These are phyloP conservation scores for Pulicaria dysenterica DNA, from an alignment of 129 eudicot species.

Conservation along the genomic window DNA sequence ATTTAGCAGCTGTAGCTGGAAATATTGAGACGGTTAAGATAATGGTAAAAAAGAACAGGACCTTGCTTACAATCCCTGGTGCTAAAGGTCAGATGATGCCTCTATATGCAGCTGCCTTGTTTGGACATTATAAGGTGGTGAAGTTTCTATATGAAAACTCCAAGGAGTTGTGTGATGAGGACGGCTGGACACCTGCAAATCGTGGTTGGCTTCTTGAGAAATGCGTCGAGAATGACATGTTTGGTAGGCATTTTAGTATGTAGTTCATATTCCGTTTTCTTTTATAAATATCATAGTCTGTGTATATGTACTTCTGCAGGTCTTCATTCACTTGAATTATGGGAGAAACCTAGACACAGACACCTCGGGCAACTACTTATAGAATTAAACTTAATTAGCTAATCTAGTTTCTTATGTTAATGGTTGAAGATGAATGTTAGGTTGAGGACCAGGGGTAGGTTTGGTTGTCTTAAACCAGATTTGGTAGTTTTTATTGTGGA, in stretches of 20 bases:
- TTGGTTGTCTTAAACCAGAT: background rate
- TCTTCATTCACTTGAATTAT: too few relatives aligned
- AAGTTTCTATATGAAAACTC: conserved; percentile 27
- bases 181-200: conserved; percentile 32
- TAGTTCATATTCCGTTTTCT: background rate
- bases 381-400: background rate
- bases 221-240: conserved; percentile 34
- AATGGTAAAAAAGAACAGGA: conserved; percentile 25
- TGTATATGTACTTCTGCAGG: background rate
- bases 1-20: conserved; percentile 47
- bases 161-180: background rate
- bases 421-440: background rate
- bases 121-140: conserved; percentile 42
- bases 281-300: background rate
- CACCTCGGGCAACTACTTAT: background rate
- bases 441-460: background rate
- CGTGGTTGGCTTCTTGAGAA: conserved; percentile 35
- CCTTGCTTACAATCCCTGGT: conserved; percentile 27
- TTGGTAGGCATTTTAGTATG: conserved; percentile 33
- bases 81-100: conserved; percentile 25
- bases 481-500: background rate
- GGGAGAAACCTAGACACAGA: background rate
- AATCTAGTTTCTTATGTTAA: background rate
- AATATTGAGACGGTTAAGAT: conserved; percentile 23
- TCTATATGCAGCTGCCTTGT: conserved; percentile 41